Evolutionary conservation across 2,329 filamentous ascomycete species (phyloP).

Genomic region (Botrytis byssoidea): DNA sequence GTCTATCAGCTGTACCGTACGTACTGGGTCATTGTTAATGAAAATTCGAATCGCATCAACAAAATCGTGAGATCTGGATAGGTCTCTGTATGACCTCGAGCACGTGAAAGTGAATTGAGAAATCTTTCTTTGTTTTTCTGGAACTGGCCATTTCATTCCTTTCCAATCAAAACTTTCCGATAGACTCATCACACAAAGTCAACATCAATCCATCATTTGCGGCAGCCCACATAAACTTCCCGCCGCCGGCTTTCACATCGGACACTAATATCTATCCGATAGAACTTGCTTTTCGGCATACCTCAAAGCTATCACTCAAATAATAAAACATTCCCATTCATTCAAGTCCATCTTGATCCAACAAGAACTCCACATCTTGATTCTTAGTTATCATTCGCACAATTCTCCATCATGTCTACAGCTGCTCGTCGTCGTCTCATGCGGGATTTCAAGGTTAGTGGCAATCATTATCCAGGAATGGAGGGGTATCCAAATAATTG

Average conservation of each 20-base stretch:
- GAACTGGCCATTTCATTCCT: not conserved
- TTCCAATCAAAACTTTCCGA: not conserved
- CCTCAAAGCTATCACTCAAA: not conserved
- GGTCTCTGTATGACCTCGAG: not conserved
- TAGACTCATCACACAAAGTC: not conserved
- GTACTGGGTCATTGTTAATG: not conserved
- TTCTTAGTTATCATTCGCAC: not conserved
- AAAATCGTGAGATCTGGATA: not conserved
- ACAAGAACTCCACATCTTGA: constrained; percentile 1
- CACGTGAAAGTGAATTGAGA: not conserved
- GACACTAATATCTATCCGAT: constrained; percentile 13
- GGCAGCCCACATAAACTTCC: constrained; percentile 26
- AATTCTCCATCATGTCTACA: constrained; percentile 68
- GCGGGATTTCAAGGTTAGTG: constrained; percentile 95
- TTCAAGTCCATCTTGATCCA: constrained; percentile 1
- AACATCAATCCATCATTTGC: constrained; percentile 1
- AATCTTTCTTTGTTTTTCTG: not conserved
- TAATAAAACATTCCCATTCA: not conserved
- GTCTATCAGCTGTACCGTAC: not conserved
- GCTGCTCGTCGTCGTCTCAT: constrained; percentile 93
- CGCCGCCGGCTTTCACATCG: constrained; percentile 13
- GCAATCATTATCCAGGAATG: constrained; percentile 22
- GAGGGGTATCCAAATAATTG: constrained; percentile 15
- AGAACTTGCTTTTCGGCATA: constrained; percentile 5
- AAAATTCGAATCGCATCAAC: not conserved